These are phyloP conservation scores for Rhodomyrtus psidioides DNA, from an alignment of 441 rosid genomes.

Conservation along the genomic window DNA sequence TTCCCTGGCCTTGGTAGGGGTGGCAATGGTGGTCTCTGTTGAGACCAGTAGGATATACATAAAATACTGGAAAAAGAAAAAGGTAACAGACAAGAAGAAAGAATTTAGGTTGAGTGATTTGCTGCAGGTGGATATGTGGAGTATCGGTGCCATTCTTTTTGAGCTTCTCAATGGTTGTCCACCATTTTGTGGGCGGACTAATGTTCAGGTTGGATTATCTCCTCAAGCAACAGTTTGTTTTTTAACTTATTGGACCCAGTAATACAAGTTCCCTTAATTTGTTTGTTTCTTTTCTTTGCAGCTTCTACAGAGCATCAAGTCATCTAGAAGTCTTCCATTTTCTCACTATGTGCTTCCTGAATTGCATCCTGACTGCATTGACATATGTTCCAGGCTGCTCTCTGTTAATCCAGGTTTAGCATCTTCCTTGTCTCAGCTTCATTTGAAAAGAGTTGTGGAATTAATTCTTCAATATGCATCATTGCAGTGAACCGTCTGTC, in stretches of 20 bases:
- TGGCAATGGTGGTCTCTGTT: too few species aligned
- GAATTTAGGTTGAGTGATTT: background rate
- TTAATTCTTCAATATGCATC: too few species aligned
- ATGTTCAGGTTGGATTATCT: slow-evolving; percentile 40
- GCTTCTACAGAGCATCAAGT: slow-evolving; percentile 51
- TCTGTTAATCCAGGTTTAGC: slow-evolving; percentile 43
- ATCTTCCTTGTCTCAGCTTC: background rate
- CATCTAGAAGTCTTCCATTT: slow-evolving; percentile 41
- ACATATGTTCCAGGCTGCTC: slow-evolving; percentile 54
- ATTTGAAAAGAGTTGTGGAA: too few species aligned
- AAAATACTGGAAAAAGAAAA: background rate
- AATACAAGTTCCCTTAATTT: background rate
- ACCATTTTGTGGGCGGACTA: slow-evolving; percentile 46
- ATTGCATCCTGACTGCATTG: slow-evolving; percentile 49
- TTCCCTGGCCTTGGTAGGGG: background rate
- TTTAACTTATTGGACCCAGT: background rate
- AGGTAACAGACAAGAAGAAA: background rate
- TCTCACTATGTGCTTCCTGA: slow-evolving; percentile 31
- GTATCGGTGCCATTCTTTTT: slow-evolving; percentile 58
- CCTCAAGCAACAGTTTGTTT: background rate
- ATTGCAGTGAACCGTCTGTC: slow-evolving; percentile 46
- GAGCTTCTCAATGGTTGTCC: slow-evolving; percentile 63
- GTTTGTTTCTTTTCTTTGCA: slow-evolving; percentile 11
- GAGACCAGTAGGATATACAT: background rate
- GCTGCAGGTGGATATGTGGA: slow-evolving; percentile 65